Evolutionary conservation across 345 rosid genomes (phyloP).

Genomic region (Melaleuca quinquenervia): DNA sequence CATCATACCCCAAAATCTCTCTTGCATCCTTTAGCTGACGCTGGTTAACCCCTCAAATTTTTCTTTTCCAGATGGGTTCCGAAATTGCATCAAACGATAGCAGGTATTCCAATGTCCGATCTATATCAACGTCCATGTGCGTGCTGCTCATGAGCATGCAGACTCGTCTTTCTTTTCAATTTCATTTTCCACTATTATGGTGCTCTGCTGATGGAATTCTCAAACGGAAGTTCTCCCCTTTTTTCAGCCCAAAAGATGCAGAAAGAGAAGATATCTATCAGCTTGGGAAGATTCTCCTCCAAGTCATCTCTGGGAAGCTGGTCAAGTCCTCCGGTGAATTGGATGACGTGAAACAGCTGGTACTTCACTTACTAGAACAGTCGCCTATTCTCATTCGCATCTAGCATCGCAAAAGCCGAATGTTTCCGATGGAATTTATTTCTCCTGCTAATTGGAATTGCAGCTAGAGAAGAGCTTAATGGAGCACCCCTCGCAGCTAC

Average conservation of each 20-base stretch:
- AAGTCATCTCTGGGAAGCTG: constrained; percentile 55
- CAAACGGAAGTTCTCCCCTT: neutral
- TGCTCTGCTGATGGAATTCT: neutral
- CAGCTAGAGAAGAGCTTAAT: constrained; percentile 28
- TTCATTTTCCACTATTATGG: neutral
- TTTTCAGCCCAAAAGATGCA: constrained; percentile 29
- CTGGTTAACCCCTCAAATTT: neutral
- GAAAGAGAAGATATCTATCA: constrained; percentile 87
- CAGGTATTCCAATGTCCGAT: neutral
- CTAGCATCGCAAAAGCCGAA: neutral
- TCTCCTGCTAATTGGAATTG: neutral
- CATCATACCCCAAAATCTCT: neutral
- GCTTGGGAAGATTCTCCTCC: constrained; percentile 61
- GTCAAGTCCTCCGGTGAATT: constrained; percentile 33
- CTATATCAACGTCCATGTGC: neutral
- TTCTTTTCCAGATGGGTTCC: constrained; percentile 34
- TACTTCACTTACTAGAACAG: constrained; percentile 2
- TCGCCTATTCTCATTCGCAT: neutral
- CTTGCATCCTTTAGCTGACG: neutral
- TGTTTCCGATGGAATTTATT: neutral
- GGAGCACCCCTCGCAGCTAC: constrained; percentile 44
- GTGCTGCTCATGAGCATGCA: neutral
- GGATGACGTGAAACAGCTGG: constrained; percentile 48
- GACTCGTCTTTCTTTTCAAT: neutral
- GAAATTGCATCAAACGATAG: constrained; percentile 25